These are phyloP conservation scores for Spizellomyces punctatus DNA, from an alignment of 192 early-diverging fungal genomes.

Conservation along the genomic window DNA sequence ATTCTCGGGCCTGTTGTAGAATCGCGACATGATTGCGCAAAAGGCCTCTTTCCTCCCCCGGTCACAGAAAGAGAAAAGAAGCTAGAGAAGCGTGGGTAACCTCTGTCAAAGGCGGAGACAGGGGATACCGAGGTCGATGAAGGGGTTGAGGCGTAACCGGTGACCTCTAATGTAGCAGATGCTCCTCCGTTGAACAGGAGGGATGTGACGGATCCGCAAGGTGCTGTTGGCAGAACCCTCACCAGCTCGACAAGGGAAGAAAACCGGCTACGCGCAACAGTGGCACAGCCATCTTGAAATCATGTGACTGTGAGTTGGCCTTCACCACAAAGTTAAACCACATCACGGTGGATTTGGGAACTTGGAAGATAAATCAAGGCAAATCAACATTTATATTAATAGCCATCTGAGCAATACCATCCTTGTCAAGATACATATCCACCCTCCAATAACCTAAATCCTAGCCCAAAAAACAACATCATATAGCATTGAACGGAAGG, in stretches of 20 bases:
- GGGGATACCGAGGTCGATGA: neutral
- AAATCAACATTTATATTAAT: no score
- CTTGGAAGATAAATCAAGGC: no score
- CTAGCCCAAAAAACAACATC: no score
- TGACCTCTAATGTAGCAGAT: neutral
- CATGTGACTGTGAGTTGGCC: no score
- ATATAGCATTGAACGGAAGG: no score
- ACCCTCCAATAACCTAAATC: no score
- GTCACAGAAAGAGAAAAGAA: conserved; percentile 17
- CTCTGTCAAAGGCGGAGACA: neutral
- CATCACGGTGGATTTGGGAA: no score
- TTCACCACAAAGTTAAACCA: no score
- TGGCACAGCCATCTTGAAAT: neutral
- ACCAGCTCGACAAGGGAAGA: neutral
- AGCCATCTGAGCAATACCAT: no score
- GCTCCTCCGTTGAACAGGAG: neutral
- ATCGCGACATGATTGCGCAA: conserved; percentile 44
- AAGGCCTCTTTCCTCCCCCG: conserved; percentile 29
- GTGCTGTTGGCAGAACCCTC: neutral
- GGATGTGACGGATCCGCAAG: neutral
- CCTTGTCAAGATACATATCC: no score
- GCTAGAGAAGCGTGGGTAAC: neutral
- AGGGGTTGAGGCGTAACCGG: neutral
- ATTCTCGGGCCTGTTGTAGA: conserved; percentile 77
- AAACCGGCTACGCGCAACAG: neutral